phyloP scores from a whole-genome alignment of 1,139 yeast genomes.

The Meyerozyma elateridarum region DNA sequence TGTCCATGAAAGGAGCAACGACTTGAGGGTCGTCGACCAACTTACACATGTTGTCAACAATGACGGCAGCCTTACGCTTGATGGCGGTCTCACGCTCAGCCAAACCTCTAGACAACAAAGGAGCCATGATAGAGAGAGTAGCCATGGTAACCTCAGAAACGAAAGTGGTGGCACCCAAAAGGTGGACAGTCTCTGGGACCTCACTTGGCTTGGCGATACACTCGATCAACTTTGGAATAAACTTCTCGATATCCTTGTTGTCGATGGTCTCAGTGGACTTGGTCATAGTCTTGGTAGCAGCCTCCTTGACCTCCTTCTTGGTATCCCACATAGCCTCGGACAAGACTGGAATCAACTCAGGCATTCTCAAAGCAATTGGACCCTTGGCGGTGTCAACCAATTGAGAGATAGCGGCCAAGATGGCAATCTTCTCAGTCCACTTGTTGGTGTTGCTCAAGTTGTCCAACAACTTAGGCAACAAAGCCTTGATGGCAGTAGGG shows the following conservation, averaged over 20 bases:
- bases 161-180: slow-evolving; percentile 98
- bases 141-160: slow-evolving; percentile 99
- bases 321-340: slow-evolving; percentile 99
- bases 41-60: slow-evolving; percentile 99
- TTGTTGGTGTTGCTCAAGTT: slow-evolving; percentile 74
- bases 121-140: slow-evolving; percentile 98
- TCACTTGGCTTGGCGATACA: slow-evolving; percentile 96
- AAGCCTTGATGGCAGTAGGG: slow-evolving; percentile 88
- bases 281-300: slow-evolving; percentile 93
- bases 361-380: slow-evolving; percentile 98
- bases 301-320: slow-evolving; percentile 94
- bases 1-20: slow-evolving; percentile 97
- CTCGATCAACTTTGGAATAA: slow-evolving; percentile 94
- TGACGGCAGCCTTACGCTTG: slow-evolving; percentile 99
- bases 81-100: slow-evolving; percentile 99
- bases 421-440: slow-evolving; percentile 97
- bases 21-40: slow-evolving; percentile 99
- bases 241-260: slow-evolving; percentile 99
- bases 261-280: slow-evolving; percentile 96
- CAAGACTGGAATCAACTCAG: slow-evolving; percentile 95
- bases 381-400: slow-evolving; percentile 93
- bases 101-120: slow-evolving; percentile 97
- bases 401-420: slow-evolving; percentile 76
- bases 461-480: slow-evolving; percentile 75
- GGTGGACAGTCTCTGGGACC: slow-evolving; percentile 98